These are phyloP conservation scores for Pseudocercospora ulei DNA, from an alignment of 2,329 filamentous ascomycete species.

Conservation along the genomic window DNA sequence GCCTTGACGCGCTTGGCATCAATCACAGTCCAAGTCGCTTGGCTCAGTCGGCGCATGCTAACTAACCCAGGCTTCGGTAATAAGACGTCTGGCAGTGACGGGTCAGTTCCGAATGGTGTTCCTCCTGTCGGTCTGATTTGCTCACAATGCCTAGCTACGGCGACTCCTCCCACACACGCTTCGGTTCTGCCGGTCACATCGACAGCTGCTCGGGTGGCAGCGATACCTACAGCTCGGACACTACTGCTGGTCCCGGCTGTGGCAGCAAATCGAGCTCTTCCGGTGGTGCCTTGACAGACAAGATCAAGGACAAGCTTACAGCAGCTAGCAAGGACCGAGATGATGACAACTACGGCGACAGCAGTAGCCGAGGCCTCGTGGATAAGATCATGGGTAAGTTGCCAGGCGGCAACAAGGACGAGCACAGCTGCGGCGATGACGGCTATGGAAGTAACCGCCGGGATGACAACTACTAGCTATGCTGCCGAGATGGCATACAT, in stretches of 20 bases:
- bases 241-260: slow-evolving; percentile 9
- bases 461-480: slow-evolving; percentile 7
- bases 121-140: not conserved
- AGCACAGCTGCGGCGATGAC: slow-evolving; percentile 8
- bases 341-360: slow-evolving; percentile 11
- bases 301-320: slow-evolving; percentile 42
- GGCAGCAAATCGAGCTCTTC: slow-evolving; percentile 10
- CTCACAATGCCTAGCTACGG: slow-evolving; percentile 1
- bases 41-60: no score
- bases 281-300: slow-evolving; percentile 9
- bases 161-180: slow-evolving; percentile 8
- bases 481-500: not conserved
- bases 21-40: not conserved
- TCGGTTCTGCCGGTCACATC: slow-evolving; percentile 7
- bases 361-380: slow-evolving; percentile 7
- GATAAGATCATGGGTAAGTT: slow-evolving; percentile 16
- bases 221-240: slow-evolving; percentile 10
- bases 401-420: slow-evolving; percentile 10
- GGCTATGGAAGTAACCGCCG: slow-evolving; percentile 9
- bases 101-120: not conserved
- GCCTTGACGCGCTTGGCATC: slow-evolving; percentile 5
- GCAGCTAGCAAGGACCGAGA: slow-evolving; percentile 8
- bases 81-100: slow-evolving; percentile 9
- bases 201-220: slow-evolving; percentile 6
- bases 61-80: slow-evolving; percentile 8